Base-by-base conservation (phyloP, 2,329 filamentous ascomycete genomes). In the Cytospora paraplurivora region DNA sequence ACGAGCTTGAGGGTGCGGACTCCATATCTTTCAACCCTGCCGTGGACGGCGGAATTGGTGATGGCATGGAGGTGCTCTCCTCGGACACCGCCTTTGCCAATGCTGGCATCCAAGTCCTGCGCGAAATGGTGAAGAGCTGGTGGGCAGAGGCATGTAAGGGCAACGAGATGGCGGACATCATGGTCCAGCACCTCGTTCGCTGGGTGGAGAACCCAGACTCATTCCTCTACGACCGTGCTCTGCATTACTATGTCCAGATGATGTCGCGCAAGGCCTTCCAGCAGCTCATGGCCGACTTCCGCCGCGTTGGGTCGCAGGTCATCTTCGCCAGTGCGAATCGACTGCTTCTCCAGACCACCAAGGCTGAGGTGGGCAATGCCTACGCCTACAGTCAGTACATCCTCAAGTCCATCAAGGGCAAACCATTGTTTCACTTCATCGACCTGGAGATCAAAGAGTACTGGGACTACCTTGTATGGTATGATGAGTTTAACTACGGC, bases 401-500 rank as follows among this genome's bases (percentile, higher is more conserved):
- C 67, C 84, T 99, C 71, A 97, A 97, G 79, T 96, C 93, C 0
- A 97, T 99, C 78, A 94, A 96, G 76, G 88, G 88, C 62, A 97
- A 97, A 72, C 93, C 95, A 0, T 84, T 97, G 0, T 99, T 99
- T 78, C 92, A 97, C 75, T 99, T 99, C 73, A 88, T 99, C 67
- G 95, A 99, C 71, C 82, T 99, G 3, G 92, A 97, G 70, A 95
- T 99, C 76, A 97, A 94, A 69, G 95, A 99, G 74, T 99, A 97
- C 76, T 99, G 95, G 95, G 95, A 99, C 75, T 98, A 97, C 71
- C 86, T 99, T 0, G 88, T 97, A 4, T 99, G 95, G 95, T 98
- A 98, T 69, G 95, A 99, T 70, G 92, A 97, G 76, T 97, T 94
- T 82, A 99, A 99, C 79, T 98, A 98, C 71, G 96, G 95, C 62